phyloP scores from a whole-genome alignment of 1,284 basidiomycete genomes.

The Hypsizygus ulmarius region DNA sequence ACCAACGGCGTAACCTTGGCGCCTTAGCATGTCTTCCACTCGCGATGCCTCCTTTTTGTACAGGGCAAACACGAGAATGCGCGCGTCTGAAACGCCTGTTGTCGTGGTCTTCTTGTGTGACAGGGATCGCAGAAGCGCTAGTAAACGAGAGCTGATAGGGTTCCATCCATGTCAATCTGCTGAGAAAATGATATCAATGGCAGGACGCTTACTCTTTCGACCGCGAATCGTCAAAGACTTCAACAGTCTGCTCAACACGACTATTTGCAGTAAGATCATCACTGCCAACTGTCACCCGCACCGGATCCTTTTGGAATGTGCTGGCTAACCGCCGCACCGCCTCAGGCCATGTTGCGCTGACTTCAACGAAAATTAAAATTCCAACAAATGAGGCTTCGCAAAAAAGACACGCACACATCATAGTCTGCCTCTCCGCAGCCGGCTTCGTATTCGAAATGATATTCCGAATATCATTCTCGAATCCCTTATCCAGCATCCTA shows the following conservation, averaged over 20 bases:
- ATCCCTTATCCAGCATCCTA: constrained; percentile 97
- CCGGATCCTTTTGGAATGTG: constrained; percentile 84
- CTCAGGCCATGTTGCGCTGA: constrained; percentile 98
- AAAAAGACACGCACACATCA: constrained; percentile 75
- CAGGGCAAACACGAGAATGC: constrained; percentile 91
- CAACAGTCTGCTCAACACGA: constrained; percentile 80
- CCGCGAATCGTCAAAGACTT: constrained; percentile 86
- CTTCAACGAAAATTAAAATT: constrained; percentile 36
- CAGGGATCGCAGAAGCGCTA: constrained; percentile 59
- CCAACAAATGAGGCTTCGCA: constrained; percentile 1
- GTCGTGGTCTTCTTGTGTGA: constrained; percentile 63
- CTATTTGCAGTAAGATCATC: constrained; percentile 96
- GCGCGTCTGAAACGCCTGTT: constrained; percentile 49
- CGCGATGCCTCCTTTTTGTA: constrained; percentile 98
- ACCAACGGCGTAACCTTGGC: constrained; percentile 83
- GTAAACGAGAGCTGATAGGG: constrained; percentile 60
- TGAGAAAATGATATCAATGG: not conserved
- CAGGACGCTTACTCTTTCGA: constrained; percentile 75
- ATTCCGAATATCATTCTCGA: constrained; percentile 95
- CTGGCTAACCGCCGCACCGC: constrained; percentile 92
- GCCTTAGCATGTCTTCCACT: constrained; percentile 78
- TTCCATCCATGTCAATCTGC: not conserved
- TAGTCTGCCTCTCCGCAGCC: constrained; percentile 71
- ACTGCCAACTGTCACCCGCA: constrained; percentile 92
- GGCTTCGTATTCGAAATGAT: constrained; percentile 85